Evolutionary conservation across 2,329 filamentous ascomycete genomes (phyloP).

Genomic region (Colletotrichum spinosum): DNA sequence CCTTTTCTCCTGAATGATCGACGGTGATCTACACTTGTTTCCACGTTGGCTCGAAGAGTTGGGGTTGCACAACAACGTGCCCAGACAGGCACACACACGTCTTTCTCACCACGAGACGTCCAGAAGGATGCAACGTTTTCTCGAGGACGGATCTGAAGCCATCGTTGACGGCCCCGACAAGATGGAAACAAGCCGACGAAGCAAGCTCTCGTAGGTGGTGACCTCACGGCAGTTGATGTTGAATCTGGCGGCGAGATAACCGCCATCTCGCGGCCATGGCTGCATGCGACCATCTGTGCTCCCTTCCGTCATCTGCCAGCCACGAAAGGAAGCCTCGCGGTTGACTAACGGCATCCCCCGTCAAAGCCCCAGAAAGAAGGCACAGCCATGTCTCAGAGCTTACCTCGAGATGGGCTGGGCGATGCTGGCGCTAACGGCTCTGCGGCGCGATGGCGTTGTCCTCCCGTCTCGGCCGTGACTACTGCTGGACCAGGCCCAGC

Average conservation of each 20-base stretch:
- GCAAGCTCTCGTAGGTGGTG: too few relatives aligned
- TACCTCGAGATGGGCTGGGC: neutral
- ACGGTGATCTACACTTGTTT: neutral
- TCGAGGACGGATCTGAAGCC: too few relatives aligned
- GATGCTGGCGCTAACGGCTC: constrained; percentile 15
- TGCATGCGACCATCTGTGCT: constrained; percentile 13
- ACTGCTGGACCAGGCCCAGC: neutral
- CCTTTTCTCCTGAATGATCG: constrained; percentile 2
- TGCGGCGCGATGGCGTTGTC: neutral
- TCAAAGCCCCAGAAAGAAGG: neutral
- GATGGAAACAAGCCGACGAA: too few relatives aligned
- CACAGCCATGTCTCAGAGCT: constrained; percentile 10
- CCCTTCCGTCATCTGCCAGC: constrained; percentile 25
- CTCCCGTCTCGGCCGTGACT: constrained; percentile 16
- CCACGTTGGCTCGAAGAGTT: neutral
- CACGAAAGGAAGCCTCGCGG: neutral
- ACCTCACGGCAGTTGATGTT: neutral
- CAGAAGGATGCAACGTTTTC: neutral
- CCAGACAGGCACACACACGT: neutral
- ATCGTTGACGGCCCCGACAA: too few relatives aligned
- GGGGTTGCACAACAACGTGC: constrained; percentile 4
- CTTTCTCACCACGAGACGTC: constrained; percentile 9
- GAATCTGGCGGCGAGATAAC: neutral
- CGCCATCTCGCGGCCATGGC: constrained; percentile 5
- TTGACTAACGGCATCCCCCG: constrained; percentile 12